phyloP scores from a whole-genome alignment of 2,329 filamentous ascomycete genomes.

The Dendryphion nanum region DNA sequence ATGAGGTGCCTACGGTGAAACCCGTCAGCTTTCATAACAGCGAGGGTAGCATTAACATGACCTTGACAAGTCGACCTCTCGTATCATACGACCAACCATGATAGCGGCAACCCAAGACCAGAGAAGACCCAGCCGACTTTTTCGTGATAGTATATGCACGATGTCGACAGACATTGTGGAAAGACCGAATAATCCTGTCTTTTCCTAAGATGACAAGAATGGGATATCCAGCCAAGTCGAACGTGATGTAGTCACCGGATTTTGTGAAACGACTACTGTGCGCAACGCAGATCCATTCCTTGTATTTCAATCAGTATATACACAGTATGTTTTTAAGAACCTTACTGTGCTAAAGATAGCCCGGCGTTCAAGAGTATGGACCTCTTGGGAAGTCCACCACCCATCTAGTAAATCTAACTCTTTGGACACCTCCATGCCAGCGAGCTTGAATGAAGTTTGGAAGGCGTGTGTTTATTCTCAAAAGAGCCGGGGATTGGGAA shows the following conservation, averaged over 20 bases:
- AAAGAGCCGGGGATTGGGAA: too few species aligned
- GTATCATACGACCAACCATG: slow-evolving; percentile 46
- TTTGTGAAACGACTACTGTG: slow-evolving; percentile 36
- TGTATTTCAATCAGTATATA: slow-evolving; percentile 1
- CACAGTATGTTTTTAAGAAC: neutral
- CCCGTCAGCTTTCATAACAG: too few species aligned
- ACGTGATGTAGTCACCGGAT: slow-evolving; percentile 37
- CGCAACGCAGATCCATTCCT: slow-evolving; percentile 41
- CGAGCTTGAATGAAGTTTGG: too few species aligned
- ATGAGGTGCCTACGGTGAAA: too few species aligned
- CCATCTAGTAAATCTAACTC: slow-evolving; percentile 37
- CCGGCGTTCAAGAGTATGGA: slow-evolving; percentile 46
- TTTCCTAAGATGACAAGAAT: slow-evolving; percentile 39
- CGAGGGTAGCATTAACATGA: too few species aligned
- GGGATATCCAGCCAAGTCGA: slow-evolving; percentile 33
- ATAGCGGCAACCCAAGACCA: slow-evolving; percentile 41
- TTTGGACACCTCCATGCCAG: too few species aligned
- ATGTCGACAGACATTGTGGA: slow-evolving; percentile 46
- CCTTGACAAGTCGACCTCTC: slow-evolving; percentile 40
- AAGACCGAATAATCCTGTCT: slow-evolving; percentile 35
- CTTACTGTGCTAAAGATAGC: slow-evolving; percentile 49
- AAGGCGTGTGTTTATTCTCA: too few species aligned
- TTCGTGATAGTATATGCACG: slow-evolving; percentile 41
- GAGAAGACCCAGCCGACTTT: slow-evolving; percentile 32
- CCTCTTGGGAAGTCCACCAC: slow-evolving; percentile 34